These are phyloP conservation scores for Codiaeum variegatum DNA, from an alignment of 441 rosid genomes.

Conservation along the genomic window DNA sequence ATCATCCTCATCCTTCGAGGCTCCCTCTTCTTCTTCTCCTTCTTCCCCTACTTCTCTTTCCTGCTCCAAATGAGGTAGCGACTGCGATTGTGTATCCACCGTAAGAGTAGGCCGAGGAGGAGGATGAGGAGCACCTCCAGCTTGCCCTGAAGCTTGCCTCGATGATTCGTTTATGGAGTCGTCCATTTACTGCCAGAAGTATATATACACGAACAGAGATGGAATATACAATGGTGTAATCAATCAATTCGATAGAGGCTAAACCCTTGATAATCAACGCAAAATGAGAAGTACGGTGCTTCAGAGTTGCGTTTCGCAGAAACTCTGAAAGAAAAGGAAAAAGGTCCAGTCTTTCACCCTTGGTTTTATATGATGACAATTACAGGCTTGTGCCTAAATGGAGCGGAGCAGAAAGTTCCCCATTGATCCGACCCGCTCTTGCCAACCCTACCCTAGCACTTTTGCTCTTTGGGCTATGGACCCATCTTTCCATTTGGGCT, in stretches of 20 bases:
- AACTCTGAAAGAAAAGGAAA: not conserved
- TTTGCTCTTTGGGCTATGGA: not conserved
- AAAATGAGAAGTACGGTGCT: not conserved
- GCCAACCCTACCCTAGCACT: conserved; percentile 15
- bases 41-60: conserved; percentile 9
- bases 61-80: not conserved
- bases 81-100: conserved; percentile 3
- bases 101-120: not conserved
- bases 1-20: conserved; percentile 56
- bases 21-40: conserved; percentile 39
- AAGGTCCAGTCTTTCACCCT: not conserved
- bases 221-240: not conserved
- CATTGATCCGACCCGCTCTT: conserved; percentile 23
- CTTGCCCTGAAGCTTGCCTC: conserved; percentile 5
- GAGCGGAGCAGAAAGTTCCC: conserved; percentile 15
- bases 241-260: conserved; percentile 10
- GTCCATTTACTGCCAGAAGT: conserved; percentile 3
- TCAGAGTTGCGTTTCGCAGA: not conserved
- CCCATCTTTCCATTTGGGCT: too few relatives aligned
- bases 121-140: conserved; percentile 1
- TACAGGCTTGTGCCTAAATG: not conserved
- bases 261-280: not conserved
- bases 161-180: conserved; percentile 12
- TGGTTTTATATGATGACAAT: not conserved
- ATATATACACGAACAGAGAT: not conserved